phyloP scores from a whole-genome alignment of 2,329 filamentous ascomycete genomes.

The Aspergillus luchuensis region DNA sequence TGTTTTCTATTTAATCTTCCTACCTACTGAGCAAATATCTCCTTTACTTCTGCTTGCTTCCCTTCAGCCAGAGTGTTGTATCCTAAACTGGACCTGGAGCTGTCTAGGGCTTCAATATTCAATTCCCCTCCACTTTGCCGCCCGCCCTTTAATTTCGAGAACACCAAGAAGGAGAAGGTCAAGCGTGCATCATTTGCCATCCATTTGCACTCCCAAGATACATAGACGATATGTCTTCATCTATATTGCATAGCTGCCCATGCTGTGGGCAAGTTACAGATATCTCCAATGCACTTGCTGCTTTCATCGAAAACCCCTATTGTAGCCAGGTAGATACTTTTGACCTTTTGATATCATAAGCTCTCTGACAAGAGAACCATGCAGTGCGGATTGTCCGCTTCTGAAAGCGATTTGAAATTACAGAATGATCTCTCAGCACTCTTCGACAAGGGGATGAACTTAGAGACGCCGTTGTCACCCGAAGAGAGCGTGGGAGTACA shows the following conservation, averaged over 20 bases:
- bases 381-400: constrained; percentile 47
- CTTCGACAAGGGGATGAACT: constrained; percentile 73
- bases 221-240: constrained; percentile 36
- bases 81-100: not conserved
- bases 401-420: constrained; percentile 59
- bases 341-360: constrained; percentile 21
- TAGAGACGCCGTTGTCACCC: constrained; percentile 45
- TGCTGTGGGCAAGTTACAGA: constrained; percentile 43
- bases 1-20: not conserved
- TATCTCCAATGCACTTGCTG: constrained; percentile 37
- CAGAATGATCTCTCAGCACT: constrained; percentile 82
- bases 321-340: constrained; percentile 44
- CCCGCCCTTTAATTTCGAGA: not conserved
- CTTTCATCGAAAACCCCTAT: constrained; percentile 41
- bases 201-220: not conserved
- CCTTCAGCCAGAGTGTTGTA: not conserved
- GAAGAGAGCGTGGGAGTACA: constrained; percentile 37
- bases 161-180: not conserved
- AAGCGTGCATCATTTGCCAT: not conserved
- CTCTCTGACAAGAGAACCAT: constrained; percentile 22
- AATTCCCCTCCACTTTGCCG: not conserved
- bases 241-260: constrained; percentile 41
- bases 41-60: not conserved
- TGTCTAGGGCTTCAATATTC: not conserved
- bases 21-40: not conserved